These are phyloP conservation scores for Candida alai DNA, from an alignment of 805 yeast species.

Conservation along the genomic window DNA sequence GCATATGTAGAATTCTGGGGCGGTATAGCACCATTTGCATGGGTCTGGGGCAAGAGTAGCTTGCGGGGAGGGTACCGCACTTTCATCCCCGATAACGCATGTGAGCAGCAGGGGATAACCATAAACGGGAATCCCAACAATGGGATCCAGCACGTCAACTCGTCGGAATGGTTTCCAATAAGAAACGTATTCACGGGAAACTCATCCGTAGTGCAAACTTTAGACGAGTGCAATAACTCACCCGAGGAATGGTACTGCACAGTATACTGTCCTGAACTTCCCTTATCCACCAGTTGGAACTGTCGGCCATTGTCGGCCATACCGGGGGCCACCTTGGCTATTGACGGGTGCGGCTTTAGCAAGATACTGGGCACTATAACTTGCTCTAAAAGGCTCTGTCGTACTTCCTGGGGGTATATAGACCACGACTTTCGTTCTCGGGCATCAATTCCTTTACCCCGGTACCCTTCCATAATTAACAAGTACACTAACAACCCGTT, in stretches of 20 bases:
- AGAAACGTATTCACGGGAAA: slow-evolving; percentile 71
- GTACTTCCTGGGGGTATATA: slow-evolving; percentile 64
- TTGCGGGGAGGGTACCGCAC: slow-evolving; percentile 55
- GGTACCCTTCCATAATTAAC: slow-evolving; percentile 71
- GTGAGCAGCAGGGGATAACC: slow-evolving; percentile 95
- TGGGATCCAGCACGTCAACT: slow-evolving; percentile 94
- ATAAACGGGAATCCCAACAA: slow-evolving; percentile 79
- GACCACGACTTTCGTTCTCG: slow-evolving; percentile 86
- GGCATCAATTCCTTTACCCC: slow-evolving; percentile 86
- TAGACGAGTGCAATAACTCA: slow-evolving; percentile 46
- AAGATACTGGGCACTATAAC: slow-evolving; percentile 77
- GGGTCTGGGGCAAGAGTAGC: slow-evolving; percentile 4
- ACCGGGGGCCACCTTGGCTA: slow-evolving; percentile 49
- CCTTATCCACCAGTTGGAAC: slow-evolving; percentile 2
- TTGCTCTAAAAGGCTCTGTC: slow-evolving; percentile 60
- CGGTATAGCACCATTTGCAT: slow-evolving; percentile 2
- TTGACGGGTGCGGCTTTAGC: slow-evolving; percentile 66
- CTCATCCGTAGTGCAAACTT: slow-evolving; percentile 55
- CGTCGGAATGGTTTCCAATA: slow-evolving; percentile 95
- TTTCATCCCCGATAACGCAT: slow-evolving; percentile 73
- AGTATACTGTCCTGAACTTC: slow-evolving; percentile 26
- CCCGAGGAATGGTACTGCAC: slow-evolving; percentile 51
- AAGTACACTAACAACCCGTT: slow-evolving; percentile 83
- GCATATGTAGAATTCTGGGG: slow-evolving; percentile 62
- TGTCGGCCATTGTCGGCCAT: slow-evolving; percentile 56